Percentiles rank a stretch among this genome's conserved stretches.
Evolutionary conservation across 805 yeast species (phyloP).

Genomic region (Saccharomyces kudriavzevii): DNA sequence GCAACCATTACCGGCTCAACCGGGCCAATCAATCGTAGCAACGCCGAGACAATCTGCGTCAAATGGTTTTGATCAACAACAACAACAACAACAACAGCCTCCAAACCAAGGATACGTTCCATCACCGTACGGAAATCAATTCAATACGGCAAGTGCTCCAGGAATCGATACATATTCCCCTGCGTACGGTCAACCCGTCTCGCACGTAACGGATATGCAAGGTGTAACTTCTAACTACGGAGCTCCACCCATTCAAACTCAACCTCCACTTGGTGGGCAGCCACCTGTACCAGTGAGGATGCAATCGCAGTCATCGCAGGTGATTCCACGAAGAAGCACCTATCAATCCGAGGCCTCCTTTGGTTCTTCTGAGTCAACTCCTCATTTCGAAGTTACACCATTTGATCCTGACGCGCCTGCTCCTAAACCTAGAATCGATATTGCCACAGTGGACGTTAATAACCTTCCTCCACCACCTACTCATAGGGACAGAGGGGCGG

Average conservation of each 20-base stretch:
- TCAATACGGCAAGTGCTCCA: neutral
- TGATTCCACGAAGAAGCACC: constrained; percentile 1
- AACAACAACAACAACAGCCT: neutral
- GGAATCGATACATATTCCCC: constrained; percentile 1
- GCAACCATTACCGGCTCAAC: constrained; percentile 9
- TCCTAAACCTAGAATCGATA: constrained; percentile 4
- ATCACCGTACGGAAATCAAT: neutral
- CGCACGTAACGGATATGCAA: neutral
- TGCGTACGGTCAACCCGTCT: constrained; percentile 1
- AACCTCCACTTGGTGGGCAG: neutral
- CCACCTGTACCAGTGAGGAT: neutral
- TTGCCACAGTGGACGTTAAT: constrained; percentile 12
- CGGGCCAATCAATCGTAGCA: constrained; percentile 1
- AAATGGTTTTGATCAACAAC: neutral
- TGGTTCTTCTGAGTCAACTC: neutral
- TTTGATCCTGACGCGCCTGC: constrained; percentile 12
- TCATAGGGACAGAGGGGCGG: constrained; percentile 18
- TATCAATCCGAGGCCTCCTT: constrained; percentile 3
- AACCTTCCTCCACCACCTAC: constrained; percentile 27
- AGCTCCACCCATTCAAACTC: neutral
- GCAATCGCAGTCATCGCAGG: constrained; percentile 1
- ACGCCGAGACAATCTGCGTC: neutral
- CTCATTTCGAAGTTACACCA: constrained; percentile 15
- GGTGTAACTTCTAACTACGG: neutral
- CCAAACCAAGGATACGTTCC: neutral